Evolutionary conservation across 2,329 filamentous ascomycete species (phyloP), one percentile per base, ranked within the genome.

Genomic region (Cercospora zeina): DNA sequence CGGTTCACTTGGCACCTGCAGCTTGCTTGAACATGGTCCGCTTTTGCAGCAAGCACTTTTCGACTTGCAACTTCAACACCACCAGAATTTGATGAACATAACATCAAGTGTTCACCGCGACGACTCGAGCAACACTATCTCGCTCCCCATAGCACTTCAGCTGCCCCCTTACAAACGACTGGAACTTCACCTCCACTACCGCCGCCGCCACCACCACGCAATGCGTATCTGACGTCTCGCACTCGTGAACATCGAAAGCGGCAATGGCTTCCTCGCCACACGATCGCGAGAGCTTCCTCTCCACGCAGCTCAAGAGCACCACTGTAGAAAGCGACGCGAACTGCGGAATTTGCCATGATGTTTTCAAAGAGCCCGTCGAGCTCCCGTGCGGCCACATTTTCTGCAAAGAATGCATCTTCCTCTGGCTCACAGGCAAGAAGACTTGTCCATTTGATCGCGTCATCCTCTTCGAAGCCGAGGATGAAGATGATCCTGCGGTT

Each of bases 381-480:
- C 49, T 54, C 4, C 49, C 49, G 2, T 60, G 58, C 16, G 37
- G 19, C 13, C 58, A 60, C 50, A 36, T 27, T 16, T 60, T 45
- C 4, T 60, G 58, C 50, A 33, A 45, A 24, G 27, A 11, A 1
- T 60, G 58, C 49, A 36, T 60, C 30, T 4, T 14, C n/a, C 1
- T 21, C 0, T 39, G 49, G 31, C 39, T 53, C 31, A 8, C 16
- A 30, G 5, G 13, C n/a, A n/a, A 36, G 39, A 58, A 42, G 16
- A 50, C 16, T 10, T 58, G 56, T 19, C 42, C 42, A 2, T 31
- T 49, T 11, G 45, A 45, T 50, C 56, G 56, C 7, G 1, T 3
- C 31, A 0, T 14, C 1, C 33, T 58, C 3, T 58, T 58, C n/a
- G 9, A 50, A 51, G 47, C 47, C 24, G 13, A 51, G 16, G 24